Conservation (phyloP, 106 monocot genomes). For the Apostasia ramifera region DNA sequence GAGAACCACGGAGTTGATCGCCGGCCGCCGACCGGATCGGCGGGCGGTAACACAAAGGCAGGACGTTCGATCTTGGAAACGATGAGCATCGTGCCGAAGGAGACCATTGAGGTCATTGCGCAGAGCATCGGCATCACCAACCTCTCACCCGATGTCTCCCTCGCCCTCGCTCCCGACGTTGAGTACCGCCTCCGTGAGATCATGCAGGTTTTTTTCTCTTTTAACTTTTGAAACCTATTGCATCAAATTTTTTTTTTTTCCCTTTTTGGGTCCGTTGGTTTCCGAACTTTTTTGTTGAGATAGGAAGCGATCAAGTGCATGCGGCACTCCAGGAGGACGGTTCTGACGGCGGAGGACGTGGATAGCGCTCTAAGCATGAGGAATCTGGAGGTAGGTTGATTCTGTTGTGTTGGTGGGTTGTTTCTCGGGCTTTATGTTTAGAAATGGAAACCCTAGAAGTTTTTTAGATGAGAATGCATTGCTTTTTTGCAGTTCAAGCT, state of each 20-base stretch:
- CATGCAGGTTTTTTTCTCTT: conserved; percentile 59
- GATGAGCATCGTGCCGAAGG: conserved; percentile 98
- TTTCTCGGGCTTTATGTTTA: background rate
- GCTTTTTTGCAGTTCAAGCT: no score
- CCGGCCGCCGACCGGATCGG: no score
- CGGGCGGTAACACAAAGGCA: no score
- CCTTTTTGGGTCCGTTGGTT: background rate
- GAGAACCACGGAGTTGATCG: no score
- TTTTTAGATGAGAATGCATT: background rate
- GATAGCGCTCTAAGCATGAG: conserved; percentile 83
- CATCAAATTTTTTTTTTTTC: no score
- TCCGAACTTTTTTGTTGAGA: background rate
- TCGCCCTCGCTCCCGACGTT: conserved; percentile 84
- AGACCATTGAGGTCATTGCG: conserved; percentile 93
- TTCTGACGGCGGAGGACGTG: conserved; percentile 82
- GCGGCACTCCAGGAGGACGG: conserved; percentile 86
- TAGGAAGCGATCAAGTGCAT: conserved; percentile 98
- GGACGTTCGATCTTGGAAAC: background rate
- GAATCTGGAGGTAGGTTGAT: conserved; percentile 70
- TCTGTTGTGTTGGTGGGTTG: background rate
- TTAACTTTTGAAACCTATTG: no score
- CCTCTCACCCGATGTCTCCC: conserved; percentile 73
- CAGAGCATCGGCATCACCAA: conserved; percentile 90
- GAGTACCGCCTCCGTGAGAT: conserved; percentile 99
- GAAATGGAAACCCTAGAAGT: background rate